A percentile compares a stretch with the other conserved stretches of the same genome.
Evolutionary conservation across 2,329 filamentous ascomycete species (phyloP).

Genomic region (Clarireedia sp.): DNA sequence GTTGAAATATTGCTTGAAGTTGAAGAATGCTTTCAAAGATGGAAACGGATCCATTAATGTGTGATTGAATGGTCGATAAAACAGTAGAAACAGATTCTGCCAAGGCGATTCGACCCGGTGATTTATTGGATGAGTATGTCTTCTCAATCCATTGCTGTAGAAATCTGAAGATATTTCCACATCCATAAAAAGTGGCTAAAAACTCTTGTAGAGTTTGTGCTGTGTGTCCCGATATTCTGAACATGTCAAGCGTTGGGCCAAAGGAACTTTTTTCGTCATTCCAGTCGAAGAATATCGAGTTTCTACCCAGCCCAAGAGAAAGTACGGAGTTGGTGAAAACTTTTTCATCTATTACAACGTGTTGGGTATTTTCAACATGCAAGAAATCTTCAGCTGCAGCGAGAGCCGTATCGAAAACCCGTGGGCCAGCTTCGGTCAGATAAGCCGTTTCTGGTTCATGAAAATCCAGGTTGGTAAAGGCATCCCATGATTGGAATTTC

Average conservation of each 20-base stretch:
- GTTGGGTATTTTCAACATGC: slow-evolving; percentile 31
- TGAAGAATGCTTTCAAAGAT: slow-evolving; percentile 27
- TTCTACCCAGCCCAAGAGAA: slow-evolving; percentile 60
- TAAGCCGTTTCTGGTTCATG: slow-evolving; percentile 41
- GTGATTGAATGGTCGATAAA: slow-evolving; percentile 26
- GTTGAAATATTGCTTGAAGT: slow-evolving; percentile 27
- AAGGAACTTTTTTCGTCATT: slow-evolving; percentile 46
- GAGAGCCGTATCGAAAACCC: slow-evolving; percentile 57
- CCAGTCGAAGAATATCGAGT: slow-evolving; percentile 63
- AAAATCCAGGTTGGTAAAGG: slow-evolving; percentile 43
- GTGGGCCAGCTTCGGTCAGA: slow-evolving; percentile 60
- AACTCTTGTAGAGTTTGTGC: slow-evolving; percentile 46
- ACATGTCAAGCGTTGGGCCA: slow-evolving; percentile 35
- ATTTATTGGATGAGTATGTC: slow-evolving; percentile 22
- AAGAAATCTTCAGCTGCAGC: slow-evolving; percentile 35
- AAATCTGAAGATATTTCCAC: slow-evolving; percentile 29
- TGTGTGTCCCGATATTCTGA: slow-evolving; percentile 40
- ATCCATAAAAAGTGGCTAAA: slow-evolving; percentile 30
- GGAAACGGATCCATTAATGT: slow-evolving; percentile 21
- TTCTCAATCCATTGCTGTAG: slow-evolving; percentile 26
- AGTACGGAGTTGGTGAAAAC: slow-evolving; percentile 51
- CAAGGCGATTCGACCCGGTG: slow-evolving; percentile 26
- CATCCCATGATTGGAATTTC: slow-evolving; percentile 60
- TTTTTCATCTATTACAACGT: slow-evolving; percentile 39
- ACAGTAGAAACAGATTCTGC: slow-evolving; percentile 33